Evolutionary conservation across 768 basidiomycete genomes (phyloP), one percentile per base, ranked within the genome.

Genomic region (Hericium rajendrae): DNA sequence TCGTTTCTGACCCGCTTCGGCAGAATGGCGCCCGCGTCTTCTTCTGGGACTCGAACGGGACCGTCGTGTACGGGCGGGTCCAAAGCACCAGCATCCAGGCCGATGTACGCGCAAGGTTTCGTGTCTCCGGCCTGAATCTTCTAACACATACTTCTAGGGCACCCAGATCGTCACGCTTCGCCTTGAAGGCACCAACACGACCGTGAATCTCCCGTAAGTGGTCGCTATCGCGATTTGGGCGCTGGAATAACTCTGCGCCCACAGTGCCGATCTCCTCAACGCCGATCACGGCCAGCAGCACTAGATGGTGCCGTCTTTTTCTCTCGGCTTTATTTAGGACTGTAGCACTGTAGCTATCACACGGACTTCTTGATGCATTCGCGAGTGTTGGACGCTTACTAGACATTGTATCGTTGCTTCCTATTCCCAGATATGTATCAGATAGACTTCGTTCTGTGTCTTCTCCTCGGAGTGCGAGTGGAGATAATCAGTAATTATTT

Each of bases 11-110:
- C 55, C 60, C 28, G 48, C 24, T 20, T n/a, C 41, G 22, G 38
- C 50, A 90, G 88, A 73, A 75, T 55, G 86, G 86, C 63, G 83
- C 84, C 60, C 76, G 79, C 53, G 84, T 91, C 51, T 83, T 81
- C 65, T 89, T 80, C 73, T 86, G 84, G 79, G 74, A 74, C 51
- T 70, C 78, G 26, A 70, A 68, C 41, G 83, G 82, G 2, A 72
- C 77, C 51, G 73, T 81, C 46, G 76, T 80, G 55, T 81, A 84
- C 61, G 88, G 85, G 13, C 76, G 71, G 3, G 85, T 91, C 6
- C 71, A 74, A 54, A 72, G 74, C 2, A 80, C 81, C 32, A 76
- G 73, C 57, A 73, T 75, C 48, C 72, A 78, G 60, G 73, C 77
- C 15, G 86, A 88, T 66, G 88, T 85, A 65, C 60, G 79, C 69